Base-by-base conservation (phyloP, 176 grass and related monocot genomes). In the Phyllostachys edulis region DNA sequence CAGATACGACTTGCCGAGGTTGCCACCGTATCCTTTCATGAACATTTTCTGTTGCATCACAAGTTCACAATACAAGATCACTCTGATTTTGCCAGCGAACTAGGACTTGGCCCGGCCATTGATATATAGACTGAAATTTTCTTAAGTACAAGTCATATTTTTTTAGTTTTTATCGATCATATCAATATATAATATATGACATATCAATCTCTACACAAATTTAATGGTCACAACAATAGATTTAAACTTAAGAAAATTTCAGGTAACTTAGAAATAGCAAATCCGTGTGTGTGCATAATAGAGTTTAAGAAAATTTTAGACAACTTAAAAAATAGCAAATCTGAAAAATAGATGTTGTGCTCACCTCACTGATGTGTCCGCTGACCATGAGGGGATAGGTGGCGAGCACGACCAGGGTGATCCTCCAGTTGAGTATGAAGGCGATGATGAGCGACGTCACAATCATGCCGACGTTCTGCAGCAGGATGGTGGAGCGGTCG, bases 401-500 rank as follows among this genome's bases (percentile, higher is more conserved):
- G 36, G 93, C 96, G 8, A 98, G 82, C 7, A 98, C 93, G 27
- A 98, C 89, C 1, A 98, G 87, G 57, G 96, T 98, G 14, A 98
- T 88, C 47, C 96, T 82, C 96, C 96, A 98, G 73, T 95, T 98
- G 72, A 95, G 86, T 8, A 95, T 83, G 80, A 98, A 95, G 70
- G 93, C 96, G n/a, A 98, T 98, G 80, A 93, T 44, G 56, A 95
- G 77, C 40, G 96, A 95, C 0, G 96, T 92, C 21, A 93, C 89
- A 16, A 95, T 95, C 96, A 98, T 98, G 38, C 96, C 96, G 36
- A 92, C 64, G 74, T 95, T 98, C 87, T 98, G 96, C 67, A 98
- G 70, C 57, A 98, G 83, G 84, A 98, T 90, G 65, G 91, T 93
- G 66, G 93, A 93, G 12, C 96, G 91, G 77, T 98, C 96, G 15